Evolutionary conservation across 441 rosid genomes (phyloP), one percentile per base, ranked within the genome.

Genomic region (Bruguiera hainesii): DNA sequence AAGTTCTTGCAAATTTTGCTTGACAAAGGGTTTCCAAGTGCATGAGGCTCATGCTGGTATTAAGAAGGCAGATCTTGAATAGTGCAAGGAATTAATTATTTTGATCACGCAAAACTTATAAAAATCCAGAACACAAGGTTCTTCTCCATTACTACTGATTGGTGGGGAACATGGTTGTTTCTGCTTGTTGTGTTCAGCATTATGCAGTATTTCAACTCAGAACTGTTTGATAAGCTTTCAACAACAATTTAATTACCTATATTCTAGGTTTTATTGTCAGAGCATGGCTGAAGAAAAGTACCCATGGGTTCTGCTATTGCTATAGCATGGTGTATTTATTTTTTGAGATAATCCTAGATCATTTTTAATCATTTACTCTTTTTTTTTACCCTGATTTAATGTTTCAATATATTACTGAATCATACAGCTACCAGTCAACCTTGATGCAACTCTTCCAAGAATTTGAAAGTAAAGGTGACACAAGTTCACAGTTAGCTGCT

Each of bases 381-480:
- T 10, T 55, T 7, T 20, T 25, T 52, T 52, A 1, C 10, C 3
- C 26, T 6, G 18, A 15, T 26, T 4, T 55, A 26, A 55, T 15
- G 28, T 55, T 26, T 55, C 30, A 3, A 20, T 55, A 55, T 23
- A 26, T 9, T 55, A 10, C 18, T 23, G 13, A 23, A 20, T 23
- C 58, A 10, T 55, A 65, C 96, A 94, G 99, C 84, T 94, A 94
- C 72, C 98, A 94, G 75, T 84, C 90, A 71, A 94, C 98, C 57
- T 72, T 94, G 90, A 89, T 88, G 81, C 99, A 94, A 77, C 97
- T 94, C 29, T 94, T 94, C 82, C 85, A 83, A 82, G 99, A 91
- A 77, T 89, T 89, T 73, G 99, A 84, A 75, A 86, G 72, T 50
- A 85, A 85, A 31, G 90, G 81, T 25, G 92, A 83, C 66, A 79